phyloP scores from a whole-genome alignment of 2,329 filamentous ascomycete genomes.

The Aureobasidium sp. region DNA sequence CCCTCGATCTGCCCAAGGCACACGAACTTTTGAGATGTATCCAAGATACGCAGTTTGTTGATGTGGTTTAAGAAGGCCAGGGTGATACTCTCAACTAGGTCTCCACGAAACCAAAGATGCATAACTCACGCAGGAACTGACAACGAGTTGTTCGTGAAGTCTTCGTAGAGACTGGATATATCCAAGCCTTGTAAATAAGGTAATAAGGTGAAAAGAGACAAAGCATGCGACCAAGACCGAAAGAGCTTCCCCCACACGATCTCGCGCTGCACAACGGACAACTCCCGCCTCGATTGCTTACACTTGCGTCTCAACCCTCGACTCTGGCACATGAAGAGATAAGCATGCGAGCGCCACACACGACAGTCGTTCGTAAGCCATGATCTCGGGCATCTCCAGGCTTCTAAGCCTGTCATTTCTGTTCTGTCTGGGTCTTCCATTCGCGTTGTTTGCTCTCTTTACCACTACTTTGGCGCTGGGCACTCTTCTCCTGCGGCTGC shows the following conservation, averaged over 20 bases:
- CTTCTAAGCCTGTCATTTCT: slow-evolving; percentile 5
- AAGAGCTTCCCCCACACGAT: neutral
- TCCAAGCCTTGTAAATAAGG: neutral
- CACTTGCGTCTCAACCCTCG: neutral
- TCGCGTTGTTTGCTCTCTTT: slow-evolving; percentile 32
- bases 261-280: neutral
- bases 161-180: neutral
- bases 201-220: neutral
- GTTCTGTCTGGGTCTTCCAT: slow-evolving; percentile 25
- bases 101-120: too few relatives aligned
- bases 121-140: neutral
- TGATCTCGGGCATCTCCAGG: slow-evolving; percentile 1
- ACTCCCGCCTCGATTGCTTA: neutral
- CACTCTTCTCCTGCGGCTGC: slow-evolving; percentile 34
- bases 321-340: neutral
- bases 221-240: neutral
- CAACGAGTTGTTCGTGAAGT: neutral
- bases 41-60: too few relatives aligned
- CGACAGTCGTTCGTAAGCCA: neutral
- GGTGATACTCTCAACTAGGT: neutral
- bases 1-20: too few relatives aligned
- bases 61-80: neutral
- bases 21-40: too few relatives aligned
- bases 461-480: slow-evolving; percentile 35
- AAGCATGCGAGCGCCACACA: neutral